A percentile compares a stretch with the other conserved stretches of the same genome.
Evolutionary conservation across 2,329 filamentous ascomycete genomes (phyloP).

Genomic region (Neofusicoccum ribis): DNA sequence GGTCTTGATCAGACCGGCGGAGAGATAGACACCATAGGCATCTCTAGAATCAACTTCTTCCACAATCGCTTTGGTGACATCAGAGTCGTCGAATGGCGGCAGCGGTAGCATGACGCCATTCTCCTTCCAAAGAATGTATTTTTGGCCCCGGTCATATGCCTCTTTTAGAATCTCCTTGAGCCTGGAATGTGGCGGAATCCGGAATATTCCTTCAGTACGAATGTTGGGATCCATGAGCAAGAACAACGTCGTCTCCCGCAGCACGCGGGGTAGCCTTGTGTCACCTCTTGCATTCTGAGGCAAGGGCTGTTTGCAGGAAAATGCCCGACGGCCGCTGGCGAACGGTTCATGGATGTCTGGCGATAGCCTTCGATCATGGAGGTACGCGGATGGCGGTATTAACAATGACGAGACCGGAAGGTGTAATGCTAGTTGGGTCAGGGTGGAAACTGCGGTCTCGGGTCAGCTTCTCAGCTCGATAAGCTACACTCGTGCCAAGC

Average conservation of each 20-base stretch:
- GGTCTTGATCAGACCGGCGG: constrained; percentile 55
- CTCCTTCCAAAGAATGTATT: constrained; percentile 56
- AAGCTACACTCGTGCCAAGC: neutral
- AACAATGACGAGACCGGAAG: constrained; percentile 54
- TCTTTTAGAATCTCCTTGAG: constrained; percentile 54
- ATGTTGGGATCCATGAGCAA: constrained; percentile 51
- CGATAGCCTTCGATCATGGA: constrained; percentile 54
- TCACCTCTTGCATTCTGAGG: constrained; percentile 47
- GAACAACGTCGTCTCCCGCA: constrained; percentile 56
- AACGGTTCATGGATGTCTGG: constrained; percentile 50
- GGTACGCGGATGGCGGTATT: constrained; percentile 55
- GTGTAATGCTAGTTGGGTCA: constrained; percentile 52
- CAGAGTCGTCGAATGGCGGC: constrained; percentile 33
- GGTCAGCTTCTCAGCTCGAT: neutral
- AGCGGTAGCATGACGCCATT: constrained; percentile 35
- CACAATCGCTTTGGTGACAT: constrained; percentile 44
- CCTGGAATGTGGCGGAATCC: constrained; percentile 53
- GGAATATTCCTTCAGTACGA: constrained; percentile 54
- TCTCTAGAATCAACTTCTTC: constrained; percentile 50
- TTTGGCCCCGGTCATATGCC: constrained; percentile 57
- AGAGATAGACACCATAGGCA: constrained; percentile 55
- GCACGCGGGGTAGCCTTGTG: constrained; percentile 52
- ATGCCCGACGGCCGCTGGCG: constrained; percentile 48
- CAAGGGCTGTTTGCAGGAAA: constrained; percentile 49
- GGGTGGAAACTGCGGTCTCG: constrained; percentile 45